Evolutionary conservation across 2,329 filamentous ascomycete genomes (phyloP).

Genomic region (Bimuria novae-zelandiae): DNA sequence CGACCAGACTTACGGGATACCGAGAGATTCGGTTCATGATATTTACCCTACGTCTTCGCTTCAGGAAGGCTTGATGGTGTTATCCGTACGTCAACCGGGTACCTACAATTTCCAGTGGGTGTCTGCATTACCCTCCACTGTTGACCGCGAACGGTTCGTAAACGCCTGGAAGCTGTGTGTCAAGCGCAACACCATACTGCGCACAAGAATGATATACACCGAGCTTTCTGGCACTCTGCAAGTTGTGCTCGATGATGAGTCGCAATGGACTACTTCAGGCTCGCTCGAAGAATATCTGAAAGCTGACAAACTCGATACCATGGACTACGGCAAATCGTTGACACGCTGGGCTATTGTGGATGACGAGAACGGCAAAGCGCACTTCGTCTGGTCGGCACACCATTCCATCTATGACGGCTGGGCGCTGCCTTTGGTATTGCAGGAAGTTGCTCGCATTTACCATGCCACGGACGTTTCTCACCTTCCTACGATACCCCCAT

Average conservation of each 20-base stretch:
- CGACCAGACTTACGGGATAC: background rate
- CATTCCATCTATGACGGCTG: constrained; percentile 33
- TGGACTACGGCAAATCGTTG: constrained; percentile 6
- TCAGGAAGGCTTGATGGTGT: background rate
- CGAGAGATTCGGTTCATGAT: background rate
- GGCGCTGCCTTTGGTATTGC: constrained; percentile 6
- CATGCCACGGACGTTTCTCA: background rate
- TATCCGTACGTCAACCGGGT: background rate
- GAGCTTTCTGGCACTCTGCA: background rate
- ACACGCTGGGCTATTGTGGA: constrained; percentile 15
- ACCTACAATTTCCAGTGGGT: background rate
- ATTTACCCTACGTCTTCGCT: background rate
- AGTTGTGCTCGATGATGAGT: background rate
- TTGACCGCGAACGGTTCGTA: constrained; percentile 37
- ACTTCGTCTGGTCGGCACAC: constrained; percentile 29
- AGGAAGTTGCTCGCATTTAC: background rate
- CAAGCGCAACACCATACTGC: constrained; percentile 48
- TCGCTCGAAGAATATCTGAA: background rate
- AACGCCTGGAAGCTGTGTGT: constrained; percentile 50
- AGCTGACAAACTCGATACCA: background rate
- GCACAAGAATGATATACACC: constrained; percentile 43
- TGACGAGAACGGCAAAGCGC: constrained; percentile 3
- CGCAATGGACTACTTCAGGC: background rate
- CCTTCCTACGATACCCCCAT: background rate
- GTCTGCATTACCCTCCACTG: background rate